Evolutionary conservation across 2,329 filamentous ascomycete genomes (phyloP).

Genomic region (Aphanocladium album): DNA sequence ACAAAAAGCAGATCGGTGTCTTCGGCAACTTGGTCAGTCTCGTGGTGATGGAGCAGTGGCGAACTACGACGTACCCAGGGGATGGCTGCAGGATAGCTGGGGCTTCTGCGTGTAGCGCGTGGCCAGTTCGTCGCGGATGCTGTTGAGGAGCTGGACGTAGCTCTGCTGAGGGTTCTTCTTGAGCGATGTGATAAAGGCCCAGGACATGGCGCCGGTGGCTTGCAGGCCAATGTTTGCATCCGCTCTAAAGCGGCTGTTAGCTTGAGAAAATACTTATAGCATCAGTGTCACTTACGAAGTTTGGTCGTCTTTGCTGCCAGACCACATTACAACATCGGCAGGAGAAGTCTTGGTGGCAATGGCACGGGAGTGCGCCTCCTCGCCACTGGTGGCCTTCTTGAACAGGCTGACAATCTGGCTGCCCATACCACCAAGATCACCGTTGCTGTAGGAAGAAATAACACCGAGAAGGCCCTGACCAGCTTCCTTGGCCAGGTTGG

Average conservation of each 20-base stretch:
- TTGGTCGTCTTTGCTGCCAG: slow-evolving; percentile 92
- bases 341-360: slow-evolving; percentile 87
- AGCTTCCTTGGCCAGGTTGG: slow-evolving; percentile 63
- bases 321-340: slow-evolving; percentile 96
- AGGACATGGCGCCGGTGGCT: slow-evolving; percentile 97
- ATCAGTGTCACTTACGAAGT: slow-evolving; percentile 63
- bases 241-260: slow-evolving; percentile 52
- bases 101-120: slow-evolving; percentile 91
- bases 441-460: slow-evolving; percentile 55
- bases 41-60: slow-evolving; percentile 19
- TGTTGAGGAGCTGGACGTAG: slow-evolving; percentile 95
- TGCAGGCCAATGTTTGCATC: slow-evolving; percentile 88
- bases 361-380: slow-evolving; percentile 75
- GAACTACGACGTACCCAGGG: slow-evolving; percentile 64
- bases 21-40: slow-evolving; percentile 25
- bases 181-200: slow-evolving; percentile 88
- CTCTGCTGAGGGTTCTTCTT: slow-evolving; percentile 98
- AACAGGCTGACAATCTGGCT: slow-evolving; percentile 76
- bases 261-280: background rate
- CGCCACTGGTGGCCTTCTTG: slow-evolving; percentile 80
- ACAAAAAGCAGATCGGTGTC: slow-evolving; percentile 61
- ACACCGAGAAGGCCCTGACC: slow-evolving; percentile 58
- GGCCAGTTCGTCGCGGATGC: slow-evolving; percentile 85
- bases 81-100: slow-evolving; percentile 94
- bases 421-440: slow-evolving; percentile 78